Base-by-base conservation (phyloP, 768 basidiomycete genomes). In the Suillus sp. region DNA sequence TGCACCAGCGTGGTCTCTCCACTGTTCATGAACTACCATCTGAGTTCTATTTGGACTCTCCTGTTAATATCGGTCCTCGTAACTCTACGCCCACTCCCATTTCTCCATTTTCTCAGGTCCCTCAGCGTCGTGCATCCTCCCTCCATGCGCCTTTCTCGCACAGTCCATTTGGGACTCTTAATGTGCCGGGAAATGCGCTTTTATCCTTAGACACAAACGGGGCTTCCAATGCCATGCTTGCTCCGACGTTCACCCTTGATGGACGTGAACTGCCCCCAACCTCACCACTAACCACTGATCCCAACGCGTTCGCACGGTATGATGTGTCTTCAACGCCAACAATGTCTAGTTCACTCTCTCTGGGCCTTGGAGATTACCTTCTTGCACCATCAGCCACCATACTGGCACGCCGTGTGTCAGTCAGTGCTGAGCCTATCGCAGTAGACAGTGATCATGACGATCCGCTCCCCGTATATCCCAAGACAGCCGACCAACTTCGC, bases 351-450 rank as follows among this genome's bases (percentile, higher is more conserved):
- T 77, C 66, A 61, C 75, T 64, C 74, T 76, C 72, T 67, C 68
- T 67, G 69, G 80, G 80, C 63, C 79, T 82, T 22, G 84, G 82
- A 22, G 89, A 92, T 71, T 90, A 85, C 68, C 81, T 93, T n/a
- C 86, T 88, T 48, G 84, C 89, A 0, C 89, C 89, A 25, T 84
- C 84, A 6, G 84, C 89, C 75, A 91, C 88, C 69, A 92, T 88
- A 72, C 84, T 98, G 72, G 93, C 93, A 35, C 87, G 97, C 42
- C 88, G 97, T 48, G 92, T 93, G 3, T 98, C 96, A 42, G 95
- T 99, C 63, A 95, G 92, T 61, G 97, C 97, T 5, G 97, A 99
- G 75, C 94, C 95, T 4, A 94, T 99, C 72, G 86, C 86, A n/a
- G 86, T 97, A 60, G 85, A 92, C 73, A 85, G 86, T 71, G 79